Base-by-base conservation (phyloP, 257 asterid species). In the Craterostigma plantagineum region DNA sequence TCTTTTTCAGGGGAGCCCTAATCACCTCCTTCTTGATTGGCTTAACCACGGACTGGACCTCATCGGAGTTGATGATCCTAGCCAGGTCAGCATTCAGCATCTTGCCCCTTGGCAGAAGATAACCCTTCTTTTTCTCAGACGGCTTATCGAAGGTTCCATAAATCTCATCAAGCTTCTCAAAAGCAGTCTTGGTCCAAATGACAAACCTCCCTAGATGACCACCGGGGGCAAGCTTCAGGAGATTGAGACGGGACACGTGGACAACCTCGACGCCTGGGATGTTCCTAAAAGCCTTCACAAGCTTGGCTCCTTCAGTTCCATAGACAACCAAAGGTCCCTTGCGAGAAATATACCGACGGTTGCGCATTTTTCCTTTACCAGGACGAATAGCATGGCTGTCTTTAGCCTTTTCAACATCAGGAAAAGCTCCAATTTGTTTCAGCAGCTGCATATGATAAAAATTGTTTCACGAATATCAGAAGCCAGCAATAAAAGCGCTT, bases 51-150 rank as follows among this genome's bases (percentile, higher is more conserved):
- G 87, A 71, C 59, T 84, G 93, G n/a, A 84, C 73, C 70, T 79
- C 95, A 36, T 84, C 95, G 0, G 95, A 84, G 42, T 84, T 84
- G 40, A 84, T 79, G 23, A 84, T 84, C 34, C 93, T 73, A 0
- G 96, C 91, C 38, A 84, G 61, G 50, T 83, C 96, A 12, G 81
- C 96, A 59, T 85, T 85, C 18, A 63, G 73, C 93, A 83, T 84
- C 70, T 84, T 84, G 0, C 74, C 50, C 59, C 84, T 67, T 0
- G 93, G 93, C 52, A 84, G 62, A 3, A 76, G 61, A 16, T 76
- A 79, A 0, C 91, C 92, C 34, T 48, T 73, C 79, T 84, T 84
- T 67, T 55, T 60, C 72, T 61, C 63, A 0, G 93, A 79, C 0
- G 76, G 66, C 65, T 73, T 75, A 10, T 75, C 81, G 10, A 84